Evolutionary conservation across 768 basidiomycete genomes (phyloP).

Genomic region (Boletus coccyginus): DNA sequence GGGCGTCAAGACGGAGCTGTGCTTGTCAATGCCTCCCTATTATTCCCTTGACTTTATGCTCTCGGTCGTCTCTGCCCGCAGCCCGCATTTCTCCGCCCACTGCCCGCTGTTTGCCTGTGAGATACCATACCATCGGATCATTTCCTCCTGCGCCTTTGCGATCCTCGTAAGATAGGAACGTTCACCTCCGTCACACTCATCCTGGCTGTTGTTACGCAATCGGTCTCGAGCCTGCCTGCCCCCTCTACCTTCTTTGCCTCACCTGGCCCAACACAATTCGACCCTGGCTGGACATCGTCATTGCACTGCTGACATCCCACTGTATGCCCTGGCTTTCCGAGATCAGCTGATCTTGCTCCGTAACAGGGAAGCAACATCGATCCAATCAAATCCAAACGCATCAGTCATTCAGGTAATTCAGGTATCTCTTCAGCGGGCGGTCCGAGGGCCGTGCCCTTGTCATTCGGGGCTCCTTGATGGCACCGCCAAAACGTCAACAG

Average conservation of each 20-base stretch:
- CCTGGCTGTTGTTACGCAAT: not conserved
- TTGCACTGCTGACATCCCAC: not conserved
- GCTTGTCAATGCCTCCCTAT: not conserved
- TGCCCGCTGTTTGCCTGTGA: no score
- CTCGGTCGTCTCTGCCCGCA: not conserved
- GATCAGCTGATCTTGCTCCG: slow-evolving; percentile 2
- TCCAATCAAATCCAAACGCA: not conserved
- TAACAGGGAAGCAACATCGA: not conserved
- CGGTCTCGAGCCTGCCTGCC: not conserved
- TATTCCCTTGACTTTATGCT: not conserved
- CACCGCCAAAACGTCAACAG: not conserved
- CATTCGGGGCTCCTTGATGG: not conserved
- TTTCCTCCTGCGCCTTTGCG: not conserved
- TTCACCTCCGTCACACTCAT: no score
- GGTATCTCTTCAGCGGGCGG: not conserved
- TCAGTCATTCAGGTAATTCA: not conserved
- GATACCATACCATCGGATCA: not conserved
- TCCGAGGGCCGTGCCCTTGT: not conserved
- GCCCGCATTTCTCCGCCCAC: slow-evolving; percentile 1
- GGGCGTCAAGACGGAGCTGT: not conserved
- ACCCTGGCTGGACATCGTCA: not conserved
- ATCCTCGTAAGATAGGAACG: not conserved
- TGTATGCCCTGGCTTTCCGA: not conserved
- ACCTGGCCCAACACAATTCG: not conserved
- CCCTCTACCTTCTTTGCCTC: not conserved